Percentiles rank a stretch among this genome's conserved stretches.
Conservation (phyloP, 1,284 basidiomycete species). For the Microbotryomycetes sp. region DNA sequence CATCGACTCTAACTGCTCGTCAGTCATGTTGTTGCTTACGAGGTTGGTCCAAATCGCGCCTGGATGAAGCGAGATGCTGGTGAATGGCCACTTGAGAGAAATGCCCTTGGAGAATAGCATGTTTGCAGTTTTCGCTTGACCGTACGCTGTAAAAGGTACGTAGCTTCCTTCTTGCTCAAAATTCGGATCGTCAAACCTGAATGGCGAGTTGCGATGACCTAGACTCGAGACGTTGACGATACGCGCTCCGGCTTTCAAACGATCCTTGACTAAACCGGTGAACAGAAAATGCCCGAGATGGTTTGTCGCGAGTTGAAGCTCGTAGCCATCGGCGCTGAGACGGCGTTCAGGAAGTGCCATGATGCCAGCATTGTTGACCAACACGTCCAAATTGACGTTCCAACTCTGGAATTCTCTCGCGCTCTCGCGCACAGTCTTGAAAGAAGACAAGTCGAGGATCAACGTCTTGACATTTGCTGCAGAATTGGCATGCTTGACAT, state of each 20-base stretch:
- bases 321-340: conserved; percentile 33
- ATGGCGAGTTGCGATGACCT: conserved; percentile 1
- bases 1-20: not conserved
- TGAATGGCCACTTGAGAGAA: not conserved
- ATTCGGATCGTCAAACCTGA: conserved; percentile 16
- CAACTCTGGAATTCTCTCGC: not conserved
- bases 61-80: conserved; percentile 6
- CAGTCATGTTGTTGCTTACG: not conserved
- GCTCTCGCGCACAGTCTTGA: not conserved
- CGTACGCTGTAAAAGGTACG: conserved; percentile 10
- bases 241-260: conserved; percentile 2
- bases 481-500: conserved; percentile 3
- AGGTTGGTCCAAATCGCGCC: not conserved
- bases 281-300: conserved; percentile 36
- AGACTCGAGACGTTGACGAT: conserved; percentile 18
- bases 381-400: conserved; percentile 23
- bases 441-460: conserved; percentile 2
- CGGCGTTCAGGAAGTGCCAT: conserved; percentile 25
- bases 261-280: conserved; percentile 20
- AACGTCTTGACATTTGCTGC: not conserved
- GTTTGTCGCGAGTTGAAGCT: conserved; percentile 37
- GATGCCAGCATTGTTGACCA: conserved; percentile 37
- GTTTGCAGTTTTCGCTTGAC: conserved; percentile 23
- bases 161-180: conserved; percentile 9
- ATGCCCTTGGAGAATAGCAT: conserved; percentile 7